These are phyloP conservation scores for Scenedesmus sp. DNA, from an alignment of 163 green algal genomes.

Conservation along the genomic window DNA sequence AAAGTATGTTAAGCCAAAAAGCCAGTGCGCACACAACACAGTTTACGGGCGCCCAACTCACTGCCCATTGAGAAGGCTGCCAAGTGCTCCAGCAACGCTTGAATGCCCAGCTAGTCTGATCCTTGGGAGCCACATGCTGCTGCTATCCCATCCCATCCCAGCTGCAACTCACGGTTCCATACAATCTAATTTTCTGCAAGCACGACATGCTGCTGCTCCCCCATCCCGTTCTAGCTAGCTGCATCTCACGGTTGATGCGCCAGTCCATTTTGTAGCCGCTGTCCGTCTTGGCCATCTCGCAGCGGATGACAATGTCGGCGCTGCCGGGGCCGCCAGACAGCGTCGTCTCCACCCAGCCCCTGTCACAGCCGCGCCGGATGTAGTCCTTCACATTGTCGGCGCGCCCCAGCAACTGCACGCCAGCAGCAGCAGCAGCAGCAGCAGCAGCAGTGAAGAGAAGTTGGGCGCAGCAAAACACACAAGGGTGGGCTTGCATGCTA, in stretches of 20 bases:
- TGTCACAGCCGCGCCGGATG: conserved; percentile 76
- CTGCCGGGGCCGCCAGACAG: conserved; percentile 63
- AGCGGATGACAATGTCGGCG: conserved; percentile 64
- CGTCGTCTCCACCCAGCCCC: conserved; percentile 81
- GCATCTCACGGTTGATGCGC: conserved; percentile 45
- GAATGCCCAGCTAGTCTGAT: no score
- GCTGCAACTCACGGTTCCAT: no score
- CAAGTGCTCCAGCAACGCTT: no score
- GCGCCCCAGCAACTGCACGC: conserved; percentile 84
- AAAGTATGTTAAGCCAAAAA: no score
- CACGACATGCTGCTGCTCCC: background rate
- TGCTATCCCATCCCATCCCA: no score
- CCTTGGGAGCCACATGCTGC: no score
- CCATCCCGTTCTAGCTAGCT: background rate
- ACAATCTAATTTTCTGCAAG: no score
- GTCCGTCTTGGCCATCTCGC: conserved; percentile 50
- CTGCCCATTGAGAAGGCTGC: no score
- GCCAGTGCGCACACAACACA: no score
- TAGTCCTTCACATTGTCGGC: conserved; percentile 88
- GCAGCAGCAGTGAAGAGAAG: background rate
- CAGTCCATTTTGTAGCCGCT: conserved; percentile 30
- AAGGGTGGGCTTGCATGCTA: background rate
- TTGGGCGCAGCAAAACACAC: background rate
- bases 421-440: background rate
- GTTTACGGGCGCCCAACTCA: no score